phyloP scores from a whole-genome alignment of 257 asterid species.

The Nicotiana tomentosiformis region DNA sequence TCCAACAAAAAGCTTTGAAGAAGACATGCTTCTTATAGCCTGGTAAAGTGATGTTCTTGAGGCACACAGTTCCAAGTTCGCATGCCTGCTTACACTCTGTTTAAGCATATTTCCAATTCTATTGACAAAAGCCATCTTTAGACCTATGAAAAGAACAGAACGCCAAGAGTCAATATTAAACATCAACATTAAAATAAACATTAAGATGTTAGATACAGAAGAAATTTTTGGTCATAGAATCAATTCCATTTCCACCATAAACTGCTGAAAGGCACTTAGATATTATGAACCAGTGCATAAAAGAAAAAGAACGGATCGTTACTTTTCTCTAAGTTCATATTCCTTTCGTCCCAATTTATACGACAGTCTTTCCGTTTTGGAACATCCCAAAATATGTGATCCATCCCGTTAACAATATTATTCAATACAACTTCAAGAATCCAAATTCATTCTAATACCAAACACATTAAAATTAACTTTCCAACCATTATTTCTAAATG shows the following conservation, averaged over 20 bases:
- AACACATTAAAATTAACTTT: background rate
- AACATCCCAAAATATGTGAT: background rate
- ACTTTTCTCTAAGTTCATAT: background rate
- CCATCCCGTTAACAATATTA: background rate
- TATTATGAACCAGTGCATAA: background rate
- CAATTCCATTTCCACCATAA: background rate
- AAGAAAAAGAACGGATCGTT: background rate
- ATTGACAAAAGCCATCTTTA: constrained; percentile 66
- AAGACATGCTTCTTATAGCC: constrained; percentile 64
- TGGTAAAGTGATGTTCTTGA: constrained; percentile 49
- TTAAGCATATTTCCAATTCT: constrained; percentile 57
- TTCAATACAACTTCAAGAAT: background rate
- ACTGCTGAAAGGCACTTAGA: background rate
- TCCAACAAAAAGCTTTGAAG: constrained; percentile 87
- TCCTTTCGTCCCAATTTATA: background rate
- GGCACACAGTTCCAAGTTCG: constrained; percentile 34
- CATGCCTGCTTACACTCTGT: constrained; percentile 42
- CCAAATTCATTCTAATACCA: background rate
- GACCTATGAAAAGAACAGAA: constrained; percentile 23
- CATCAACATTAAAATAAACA: background rate
- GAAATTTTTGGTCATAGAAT: background rate
- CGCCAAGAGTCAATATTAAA: background rate
- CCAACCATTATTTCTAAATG: background rate
- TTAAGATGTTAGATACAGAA: background rate
- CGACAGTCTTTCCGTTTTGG: background rate